These are phyloP conservation scores for Rhodotorula sp. DNA, from an alignment of 1,284 basidiomycete genomes.

Conservation along the genomic window DNA sequence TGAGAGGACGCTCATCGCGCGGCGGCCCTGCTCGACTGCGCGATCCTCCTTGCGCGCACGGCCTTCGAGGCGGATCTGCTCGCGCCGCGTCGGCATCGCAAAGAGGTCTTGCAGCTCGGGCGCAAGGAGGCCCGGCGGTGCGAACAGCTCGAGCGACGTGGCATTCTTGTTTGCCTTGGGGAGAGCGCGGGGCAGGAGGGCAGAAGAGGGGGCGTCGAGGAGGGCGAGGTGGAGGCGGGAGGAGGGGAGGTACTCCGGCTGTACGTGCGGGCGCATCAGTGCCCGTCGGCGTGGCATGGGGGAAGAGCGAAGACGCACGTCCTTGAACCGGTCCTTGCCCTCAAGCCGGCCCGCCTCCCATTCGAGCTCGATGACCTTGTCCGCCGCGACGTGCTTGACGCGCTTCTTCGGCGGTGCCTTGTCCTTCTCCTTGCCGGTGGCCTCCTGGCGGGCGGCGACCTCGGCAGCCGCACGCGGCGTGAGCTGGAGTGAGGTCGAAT, in stretches of 20 bases:
- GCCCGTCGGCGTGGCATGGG: too few species aligned
- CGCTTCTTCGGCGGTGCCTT: slow-evolving; percentile 27
- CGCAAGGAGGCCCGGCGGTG: slow-evolving; percentile 32
- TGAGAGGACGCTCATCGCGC: slow-evolving; percentile 28
- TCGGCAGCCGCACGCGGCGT: slow-evolving; percentile 38
- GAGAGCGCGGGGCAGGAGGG: slow-evolving; percentile 20
- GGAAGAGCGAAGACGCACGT: slow-evolving; percentile 8
- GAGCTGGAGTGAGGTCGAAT: slow-evolving; percentile 25
- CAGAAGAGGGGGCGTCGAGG: slow-evolving; percentile 17
- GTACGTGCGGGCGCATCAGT: neutral
- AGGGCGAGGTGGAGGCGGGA: slow-evolving; percentile 45
- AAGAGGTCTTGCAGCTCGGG: slow-evolving; percentile 33
- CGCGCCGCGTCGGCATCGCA: slow-evolving; percentile 36
- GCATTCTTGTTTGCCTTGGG: slow-evolving; percentile 22
- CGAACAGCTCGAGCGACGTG: slow-evolving; percentile 18
- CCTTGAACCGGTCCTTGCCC: slow-evolving; percentile 30
- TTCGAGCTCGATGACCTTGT: slow-evolving; percentile 40
- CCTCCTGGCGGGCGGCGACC: slow-evolving; percentile 21
- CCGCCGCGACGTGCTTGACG: slow-evolving; percentile 29
- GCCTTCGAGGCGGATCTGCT: slow-evolving; percentile 31
- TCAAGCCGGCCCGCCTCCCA: slow-evolving; percentile 31
- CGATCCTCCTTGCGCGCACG: slow-evolving; percentile 15
- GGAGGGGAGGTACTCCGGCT: slow-evolving; percentile 43
- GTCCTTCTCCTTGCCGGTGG: slow-evolving; percentile 2
- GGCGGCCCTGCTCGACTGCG: slow-evolving; percentile 27